Conservation (phyloP, 306 rosid genomes). For the Quercus ilex region DNA sequence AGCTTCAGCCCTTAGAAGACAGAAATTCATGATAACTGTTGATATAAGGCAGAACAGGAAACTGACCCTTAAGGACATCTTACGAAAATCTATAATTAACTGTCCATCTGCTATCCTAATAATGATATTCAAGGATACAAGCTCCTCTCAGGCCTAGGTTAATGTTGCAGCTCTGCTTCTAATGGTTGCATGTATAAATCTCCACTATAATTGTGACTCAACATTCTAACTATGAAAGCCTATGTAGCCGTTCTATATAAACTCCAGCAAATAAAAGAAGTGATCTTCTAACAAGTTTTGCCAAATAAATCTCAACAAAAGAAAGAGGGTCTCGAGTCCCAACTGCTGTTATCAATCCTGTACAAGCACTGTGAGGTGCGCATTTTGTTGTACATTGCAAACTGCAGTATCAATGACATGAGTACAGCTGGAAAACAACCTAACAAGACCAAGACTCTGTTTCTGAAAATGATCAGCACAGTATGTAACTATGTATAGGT, state of each 20-base stretch:
- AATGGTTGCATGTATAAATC: background rate
- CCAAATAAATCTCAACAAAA: background rate
- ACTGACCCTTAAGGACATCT: background rate
- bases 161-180: background rate
- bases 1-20: too few species aligned
- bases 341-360: background rate
- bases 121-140: background rate
- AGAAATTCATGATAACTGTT: background rate
- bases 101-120: background rate
- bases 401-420: constrained; percentile 2
- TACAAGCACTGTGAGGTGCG: background rate
- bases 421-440: constrained; percentile 4
- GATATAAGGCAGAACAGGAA: background rate
- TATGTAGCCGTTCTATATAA: background rate
- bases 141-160: background rate
- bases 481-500: background rate
- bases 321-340: background rate
- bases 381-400: background rate
- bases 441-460: background rate
- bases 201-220: background rate
- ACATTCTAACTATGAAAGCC: background rate
- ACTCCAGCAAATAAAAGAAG: background rate
- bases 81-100: background rate
- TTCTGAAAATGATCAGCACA: background rate
- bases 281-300: background rate